phyloP scores from a whole-genome alignment of 257 asterid species.

The Leonotis leonurus region DNA sequence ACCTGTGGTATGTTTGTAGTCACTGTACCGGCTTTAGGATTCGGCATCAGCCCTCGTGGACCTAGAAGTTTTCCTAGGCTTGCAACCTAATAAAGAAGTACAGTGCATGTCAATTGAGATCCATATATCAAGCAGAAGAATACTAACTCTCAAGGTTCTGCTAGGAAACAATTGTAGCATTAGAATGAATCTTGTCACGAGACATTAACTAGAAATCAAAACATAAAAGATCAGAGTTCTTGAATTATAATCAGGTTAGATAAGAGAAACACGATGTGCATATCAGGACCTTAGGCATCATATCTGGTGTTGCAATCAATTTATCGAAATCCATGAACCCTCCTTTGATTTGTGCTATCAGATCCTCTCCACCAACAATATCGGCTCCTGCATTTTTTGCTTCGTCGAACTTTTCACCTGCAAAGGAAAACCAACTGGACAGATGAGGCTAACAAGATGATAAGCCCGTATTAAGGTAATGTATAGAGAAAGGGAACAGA shows the following conservation, averaged over 20 bases:
- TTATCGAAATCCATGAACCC: conserved; percentile 96
- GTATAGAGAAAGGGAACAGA: background rate
- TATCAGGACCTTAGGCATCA: conserved; percentile 89
- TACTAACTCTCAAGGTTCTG: background rate
- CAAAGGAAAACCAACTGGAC: conserved; percentile 23
- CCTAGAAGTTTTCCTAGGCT: conserved; percentile 85
- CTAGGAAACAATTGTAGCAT: background rate
- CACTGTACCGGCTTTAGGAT: conserved; percentile 98
- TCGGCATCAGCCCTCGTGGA: conserved; percentile 97
- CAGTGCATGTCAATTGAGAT: background rate
- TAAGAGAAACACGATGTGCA: background rate
- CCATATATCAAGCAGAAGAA: background rate
- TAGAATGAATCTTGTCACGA: background rate
- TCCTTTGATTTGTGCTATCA: conserved; percentile 81
- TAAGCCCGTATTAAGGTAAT: too few species aligned
- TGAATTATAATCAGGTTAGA: background rate
- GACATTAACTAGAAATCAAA: background rate
- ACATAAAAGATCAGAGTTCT: background rate
- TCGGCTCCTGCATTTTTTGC: conserved; percentile 99
- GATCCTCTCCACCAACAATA: conserved; percentile 94
- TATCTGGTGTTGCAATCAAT: conserved; percentile 94
- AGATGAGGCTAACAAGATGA: conserved; percentile 25
- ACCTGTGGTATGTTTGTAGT: conserved; percentile 97
- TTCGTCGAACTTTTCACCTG: conserved; percentile 95
- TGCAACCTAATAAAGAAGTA: conserved; percentile 59